Base-by-base conservation (phyloP, 2,329 filamentous ascomycete genomes). In the Penicillium sp. region DNA sequence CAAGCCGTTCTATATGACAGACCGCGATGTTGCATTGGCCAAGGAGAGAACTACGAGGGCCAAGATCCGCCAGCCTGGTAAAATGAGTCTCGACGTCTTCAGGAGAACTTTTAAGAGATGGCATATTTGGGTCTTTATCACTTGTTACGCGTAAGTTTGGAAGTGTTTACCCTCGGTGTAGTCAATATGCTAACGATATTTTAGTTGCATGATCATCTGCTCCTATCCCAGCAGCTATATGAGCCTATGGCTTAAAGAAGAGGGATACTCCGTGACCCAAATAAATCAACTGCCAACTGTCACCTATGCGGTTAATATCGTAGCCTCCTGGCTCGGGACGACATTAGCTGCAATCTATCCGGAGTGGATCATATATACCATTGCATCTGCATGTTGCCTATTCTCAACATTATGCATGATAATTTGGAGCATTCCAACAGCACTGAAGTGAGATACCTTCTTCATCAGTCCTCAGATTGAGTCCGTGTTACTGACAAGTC, bases 191-290 rank as follows among this genome's bases (percentile, higher is more conserved):
- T 55, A 38, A 39, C 16, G 2, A 2, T 5, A 5, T 3, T 45
- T 1, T 43, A 78, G 75, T 9, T 78, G 71, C 65, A 77, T 78
- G 74, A 76, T 77, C 43, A 71, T 76, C n/a, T 75, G 75, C 0
- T 72, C 71, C 0, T 82, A 82, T 55, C 78, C 78, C 6, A 57
- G 39, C 10, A 47, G 48, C 0, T 81, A 82, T 53, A 82, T 82
- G 79, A 80, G 75, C 31, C 74, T 82, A 11, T 82, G 80, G 80
- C 74, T 82, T 39, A 81, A 81, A 56, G 73, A 74, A 1, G 76
- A 79, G 29, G 74, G 74, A 5, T 82, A 79, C 61, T 76, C 77
- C 0, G 72, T 82, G 0, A 73, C 75, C 0, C 74, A 82, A 55
- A 76, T 81, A 56, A 82, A 82, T 65, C 72, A 77, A 13, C 74